A percentile compares a stretch with the other conserved stretches of the same genome.
phyloP scores from a whole-genome alignment of 495 filamentous ascomycete genomes.

The Peziza echinospora region DNA sequence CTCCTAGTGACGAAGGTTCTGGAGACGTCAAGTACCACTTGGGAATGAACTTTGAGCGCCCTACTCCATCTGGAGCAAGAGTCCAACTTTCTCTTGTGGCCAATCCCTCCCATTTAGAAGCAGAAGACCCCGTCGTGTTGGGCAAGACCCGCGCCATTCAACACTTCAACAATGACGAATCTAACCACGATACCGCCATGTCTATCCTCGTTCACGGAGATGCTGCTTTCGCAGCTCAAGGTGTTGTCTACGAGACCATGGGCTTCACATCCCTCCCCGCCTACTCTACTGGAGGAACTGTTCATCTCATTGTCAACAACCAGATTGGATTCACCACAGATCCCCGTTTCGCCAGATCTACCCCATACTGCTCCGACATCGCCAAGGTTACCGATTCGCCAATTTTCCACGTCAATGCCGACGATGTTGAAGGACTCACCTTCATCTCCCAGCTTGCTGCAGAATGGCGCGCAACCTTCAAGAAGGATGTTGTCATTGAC shows the following conservation, averaged over 20 bases:
- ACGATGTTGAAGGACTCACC: slow-evolving; percentile 95
- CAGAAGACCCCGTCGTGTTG: slow-evolving; percentile 91
- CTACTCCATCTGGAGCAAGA: slow-evolving; percentile 92
- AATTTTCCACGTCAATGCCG: slow-evolving; percentile 96
- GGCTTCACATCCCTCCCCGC: slow-evolving; percentile 87
- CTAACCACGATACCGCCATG: slow-evolving; percentile 72
- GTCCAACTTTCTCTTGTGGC: slow-evolving; percentile 95
- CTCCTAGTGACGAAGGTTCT: slow-evolving; percentile 83
- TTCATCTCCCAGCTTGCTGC: slow-evolving; percentile 92
- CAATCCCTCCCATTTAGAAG: slow-evolving; percentile 96
- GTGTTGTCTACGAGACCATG: slow-evolving; percentile 94
- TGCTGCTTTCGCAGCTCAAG: slow-evolving; percentile 88
- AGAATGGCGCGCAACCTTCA: slow-evolving; percentile 95
- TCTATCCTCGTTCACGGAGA: slow-evolving; percentile 89
- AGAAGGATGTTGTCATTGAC: slow-evolving; percentile 90
- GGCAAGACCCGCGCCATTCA: slow-evolving; percentile 95
- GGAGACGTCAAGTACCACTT: slow-evolving; percentile 98
- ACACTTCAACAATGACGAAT: slow-evolving; percentile 96
- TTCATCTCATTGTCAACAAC: slow-evolving; percentile 97
- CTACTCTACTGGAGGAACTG: slow-evolving; percentile 92
- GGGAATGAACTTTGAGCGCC: slow-evolving; percentile 98
- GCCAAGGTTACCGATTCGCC: slow-evolving; percentile 96
- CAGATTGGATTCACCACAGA: slow-evolving; percentile 99
- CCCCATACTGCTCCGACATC: slow-evolving; percentile 96
- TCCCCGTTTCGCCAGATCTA: slow-evolving; percentile 87